A percentile compares a stretch with the other conserved stretches of the same genome.
These are phyloP conservation scores for Pythium aquatile DNA, from an alignment of 352 stramenopile species.

Conservation along the genomic window DNA sequence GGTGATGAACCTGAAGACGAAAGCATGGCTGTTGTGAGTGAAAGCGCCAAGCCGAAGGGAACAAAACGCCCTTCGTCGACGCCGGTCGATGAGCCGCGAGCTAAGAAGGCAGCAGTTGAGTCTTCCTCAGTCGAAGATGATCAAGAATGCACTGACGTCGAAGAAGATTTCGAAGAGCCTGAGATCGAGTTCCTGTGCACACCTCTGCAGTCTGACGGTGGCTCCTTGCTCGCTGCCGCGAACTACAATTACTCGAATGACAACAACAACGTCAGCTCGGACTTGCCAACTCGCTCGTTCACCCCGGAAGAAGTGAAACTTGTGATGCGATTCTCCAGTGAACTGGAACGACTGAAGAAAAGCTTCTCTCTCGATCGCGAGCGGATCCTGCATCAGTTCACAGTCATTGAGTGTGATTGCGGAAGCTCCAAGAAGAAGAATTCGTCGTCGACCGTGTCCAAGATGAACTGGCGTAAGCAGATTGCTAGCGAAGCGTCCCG, in stretches of 20 bases:
- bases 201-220: constrained; percentile 18
- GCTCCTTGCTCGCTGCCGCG: constrained; percentile 14
- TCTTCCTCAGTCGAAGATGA: constrained; percentile 4
- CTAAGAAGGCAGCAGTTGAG: constrained; percentile 7
- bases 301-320: constrained; percentile 17
- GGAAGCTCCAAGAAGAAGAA: constrained; percentile 15
- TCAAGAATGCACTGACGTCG: constrained; percentile 23
- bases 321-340: constrained; percentile 21
- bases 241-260: constrained; percentile 16
- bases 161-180: constrained; percentile 7
- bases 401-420: constrained; percentile 14
- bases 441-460: background rate
- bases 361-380: constrained; percentile 17
- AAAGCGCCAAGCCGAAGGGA: background rate
- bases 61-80: background rate
- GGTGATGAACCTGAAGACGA: constrained; percentile 12
- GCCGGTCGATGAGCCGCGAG: background rate
- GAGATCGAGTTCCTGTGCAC: constrained; percentile 8
- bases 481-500: constrained; percentile 53
- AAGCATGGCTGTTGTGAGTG: background rate
- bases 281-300: background rate
- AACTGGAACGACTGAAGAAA: constrained; percentile 16
- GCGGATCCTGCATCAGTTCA: constrained; percentile 20
- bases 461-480: constrained; percentile 51
- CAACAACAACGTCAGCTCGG: too few species aligned